Evolutionary conservation across 805 yeast genomes (phyloP), one percentile per base, ranked within the genome.

Genomic region (Lipomyces chichibuensis): DNA sequence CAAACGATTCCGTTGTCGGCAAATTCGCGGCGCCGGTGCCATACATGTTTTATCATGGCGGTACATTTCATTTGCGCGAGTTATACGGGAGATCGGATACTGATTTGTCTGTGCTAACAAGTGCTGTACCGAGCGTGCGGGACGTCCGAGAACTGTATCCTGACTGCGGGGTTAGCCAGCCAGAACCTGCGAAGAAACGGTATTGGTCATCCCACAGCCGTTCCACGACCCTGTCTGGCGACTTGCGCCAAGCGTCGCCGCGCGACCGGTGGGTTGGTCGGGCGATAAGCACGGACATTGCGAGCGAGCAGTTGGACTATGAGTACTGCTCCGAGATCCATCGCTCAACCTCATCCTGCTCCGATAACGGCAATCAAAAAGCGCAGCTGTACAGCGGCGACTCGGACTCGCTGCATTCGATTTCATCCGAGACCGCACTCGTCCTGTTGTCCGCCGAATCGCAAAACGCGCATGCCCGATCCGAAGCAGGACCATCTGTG

Each of bases 1-100:
- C 69, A n/a, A 53, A 62, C 37, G 65, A 62, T 20, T 65, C 69
- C 2, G 65, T 65, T 8, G 63, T 65, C 20, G 69, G 69, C 29
- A 62, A 59, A 37, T 65, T 65, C 33, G 63, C 27, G 14, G 43
- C 65, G 9, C 49, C 62, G 37, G 57, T 37, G 27, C 63, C 57
- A 7, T 29, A 23, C 9, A 53, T 51, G 32, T 60, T 52, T 32
- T 60, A 60, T 37, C 57, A 33, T 20, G 37, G 33, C 29, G 63
- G 58, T 13, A 11, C 58, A 8, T 25, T 60, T 14, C 51, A 60
- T 60, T 11, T 60, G 51, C 58, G 63, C 37, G 51, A 53, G 17
- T 3, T 20, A 25, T 46, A 46, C 37, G 11, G 56, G 2, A 43
- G 49, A 7, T 43, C 49, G 9, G 49, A 43, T n/a, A 17, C 9